Evolutionary conservation across 495 filamentous ascomycete species (phyloP), one percentile per base, ranked within the genome.

Genomic region (Viridothelium virens): DNA sequence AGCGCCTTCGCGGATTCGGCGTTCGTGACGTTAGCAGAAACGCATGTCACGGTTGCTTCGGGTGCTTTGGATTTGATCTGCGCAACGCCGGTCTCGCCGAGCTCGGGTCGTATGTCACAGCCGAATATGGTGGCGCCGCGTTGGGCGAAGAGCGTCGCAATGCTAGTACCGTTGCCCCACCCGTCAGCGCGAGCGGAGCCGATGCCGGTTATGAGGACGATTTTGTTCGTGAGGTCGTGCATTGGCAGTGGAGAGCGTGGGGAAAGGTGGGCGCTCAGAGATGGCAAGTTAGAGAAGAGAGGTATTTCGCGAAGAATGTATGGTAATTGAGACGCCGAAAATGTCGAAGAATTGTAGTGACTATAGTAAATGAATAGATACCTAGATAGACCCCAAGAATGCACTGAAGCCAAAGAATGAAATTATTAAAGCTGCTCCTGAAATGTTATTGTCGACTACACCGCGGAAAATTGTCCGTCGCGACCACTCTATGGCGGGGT

Each of bases 151-250:
- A 71, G 50, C 9, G 67, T 66, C 14, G 70, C 70, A n/a, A 71
- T 71, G 11, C 61, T 65, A 5, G 65, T 71, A 48, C 70, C 70
- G 46, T 69, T 71, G 56, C 70, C 70, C 67, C 67, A 68, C 12
- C 65, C 53, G n/a, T 33, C 18, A 34, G 53, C 7, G 31, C 18
- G 11, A 31, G 53, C 53, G 6, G 53, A 59, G 53, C 53, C 53
- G n/a, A 84, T 77, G 38, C 82, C 82, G 38, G 79, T 83, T 34
- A 84, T 77, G 38, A 85, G 74, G 62, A 73, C 80, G 18, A 84
- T 71, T 72, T 83, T 82, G 48, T 76, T 74, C 16, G 75, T 71
- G 11, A 85, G 76, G 63, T 79, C 74, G 53, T 59, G 53, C 53
- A 59, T 59, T 33, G 25, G 25, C 25, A 25, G 48, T 14, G n/a